Evolutionary conservation across 2,329 filamentous ascomycete genomes (phyloP), one percentile per base, ranked within the genome.

Genomic region (Ophiostoma montium): DNA sequence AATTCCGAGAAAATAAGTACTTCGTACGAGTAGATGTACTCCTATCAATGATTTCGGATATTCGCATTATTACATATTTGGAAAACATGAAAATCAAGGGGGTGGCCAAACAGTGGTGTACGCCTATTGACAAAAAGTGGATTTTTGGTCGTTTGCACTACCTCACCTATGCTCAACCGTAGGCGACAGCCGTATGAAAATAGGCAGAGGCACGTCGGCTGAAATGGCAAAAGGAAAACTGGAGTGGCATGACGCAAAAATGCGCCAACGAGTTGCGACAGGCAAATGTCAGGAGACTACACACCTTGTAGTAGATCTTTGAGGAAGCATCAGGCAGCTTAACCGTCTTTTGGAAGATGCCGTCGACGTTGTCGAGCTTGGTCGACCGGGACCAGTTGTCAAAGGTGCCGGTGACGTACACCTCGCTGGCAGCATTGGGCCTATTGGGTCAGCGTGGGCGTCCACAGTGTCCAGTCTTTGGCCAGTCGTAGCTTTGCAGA

Each of bases 281-380:
- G 15, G n/a, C n/a, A n/a, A n/a, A n/a, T 32, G 21, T 15, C 19
- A 44, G 9, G 27, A 9, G 9, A 27, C 5, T 12, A 41, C 39
- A 57, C 71, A 95, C 90, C 86, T 98, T 98, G 80, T 95, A 98
- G 62, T 82, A 81, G 58, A 94, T 82, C 70, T 92, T 95, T 55
- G 81, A 70, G 45, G 71, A 68, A 15, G 71, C 68, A 49, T 77
- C 70, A 46, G 82, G 71, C 32, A 96, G 72, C 48, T 77, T 70
- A 52, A 98, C 87, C 32, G 78, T 78, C 72, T 95, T 95, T 67
- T 84, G 74, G 66, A 94, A 94, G 58, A 74, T 59, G 55, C 79
- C 71, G 62, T 76, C 84, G 36, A 79, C 74, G 69, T 86, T 87
- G 44, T 88, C 80, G 27, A 98, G 76, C 70, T 84, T 78, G 64